Percentiles rank a stretch among this genome's conserved stretches.
phyloP scores from a whole-genome alignment of 352 stramenopile genomes.

The Globisporangium solare region DNA sequence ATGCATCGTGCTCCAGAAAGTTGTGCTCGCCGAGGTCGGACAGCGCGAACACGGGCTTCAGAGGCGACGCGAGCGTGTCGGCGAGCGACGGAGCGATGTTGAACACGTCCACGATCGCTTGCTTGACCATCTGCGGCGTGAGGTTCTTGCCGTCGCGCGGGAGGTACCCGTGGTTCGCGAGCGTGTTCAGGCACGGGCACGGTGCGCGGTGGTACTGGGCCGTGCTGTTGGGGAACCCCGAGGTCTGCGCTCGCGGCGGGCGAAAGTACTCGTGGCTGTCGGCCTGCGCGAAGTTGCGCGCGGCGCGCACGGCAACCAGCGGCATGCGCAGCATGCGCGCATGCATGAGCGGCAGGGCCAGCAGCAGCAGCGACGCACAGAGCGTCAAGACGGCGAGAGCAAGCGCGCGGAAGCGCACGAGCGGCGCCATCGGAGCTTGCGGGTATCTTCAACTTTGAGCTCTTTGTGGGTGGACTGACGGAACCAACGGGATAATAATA shows the following conservation, averaged over 20 bases:
- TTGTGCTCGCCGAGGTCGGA: constrained; percentile 50
- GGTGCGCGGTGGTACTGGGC: constrained; percentile 45
- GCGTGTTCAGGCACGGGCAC: constrained; percentile 61
- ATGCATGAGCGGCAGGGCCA: neutral
- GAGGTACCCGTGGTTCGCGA: constrained; percentile 70
- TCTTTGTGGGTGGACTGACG: neutral
- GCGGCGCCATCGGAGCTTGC: neutral
- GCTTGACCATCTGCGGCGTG: constrained; percentile 29
- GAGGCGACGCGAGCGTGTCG: constrained; percentile 22
- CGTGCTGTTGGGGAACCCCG: constrained; percentile 37
- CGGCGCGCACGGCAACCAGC: neutral
- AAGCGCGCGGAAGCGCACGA: neutral
- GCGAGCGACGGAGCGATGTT: constrained; percentile 37
- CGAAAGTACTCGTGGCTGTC: constrained; percentile 39
- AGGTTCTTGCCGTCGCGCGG: constrained; percentile 54
- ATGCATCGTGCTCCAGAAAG: constrained; percentile 71
- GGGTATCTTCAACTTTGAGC: constrained; percentile 11
- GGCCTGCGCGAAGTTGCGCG: constrained; percentile 8
- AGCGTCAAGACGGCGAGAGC: constrained; percentile 1
- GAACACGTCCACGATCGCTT: constrained; percentile 42
- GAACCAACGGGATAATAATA: too few relatives aligned
- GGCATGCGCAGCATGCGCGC: constrained; percentile 10
- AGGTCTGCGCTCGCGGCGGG: constrained; percentile 28
- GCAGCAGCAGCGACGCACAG: neutral
- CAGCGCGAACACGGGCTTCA: constrained; percentile 42